Conservation (phyloP, 176 grass and related monocot species). For the Chloris gayana region DNA sequence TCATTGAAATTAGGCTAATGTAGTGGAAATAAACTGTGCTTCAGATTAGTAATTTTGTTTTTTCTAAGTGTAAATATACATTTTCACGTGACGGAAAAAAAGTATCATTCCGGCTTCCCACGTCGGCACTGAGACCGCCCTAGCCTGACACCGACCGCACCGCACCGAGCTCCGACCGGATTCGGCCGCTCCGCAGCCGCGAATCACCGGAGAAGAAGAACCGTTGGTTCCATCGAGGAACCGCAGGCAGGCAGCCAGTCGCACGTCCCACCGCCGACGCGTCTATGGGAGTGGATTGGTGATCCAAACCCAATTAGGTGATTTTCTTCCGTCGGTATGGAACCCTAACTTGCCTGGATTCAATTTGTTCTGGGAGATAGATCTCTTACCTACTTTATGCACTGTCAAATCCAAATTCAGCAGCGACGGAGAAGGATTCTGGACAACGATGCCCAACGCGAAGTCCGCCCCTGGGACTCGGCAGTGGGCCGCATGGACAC, state of each 20-base stretch:
- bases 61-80: neutral
- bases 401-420: neutral
- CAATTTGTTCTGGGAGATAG: neutral
- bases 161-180: constrained; percentile 7
- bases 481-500: constrained; percentile 97
- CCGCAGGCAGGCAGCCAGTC: neutral
- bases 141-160: neutral
- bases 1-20: no score
- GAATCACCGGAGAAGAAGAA: neutral
- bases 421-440: neutral
- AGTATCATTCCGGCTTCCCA: neutral
- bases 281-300: neutral
- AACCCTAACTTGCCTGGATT: neutral
- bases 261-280: neutral
- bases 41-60: no score
- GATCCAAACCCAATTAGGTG: neutral
- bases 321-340: neutral
- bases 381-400: neutral
- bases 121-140: neutral
- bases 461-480: constrained; percentile 39
- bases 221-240: neutral
- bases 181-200: neutral
- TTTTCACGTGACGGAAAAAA: neutral
- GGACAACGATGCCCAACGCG: neutral
- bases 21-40: neutral